Evolutionary conservation across 2,329 filamentous ascomycete species (phyloP).

Genomic region (Nannizziopsis arthrosporioides): DNA sequence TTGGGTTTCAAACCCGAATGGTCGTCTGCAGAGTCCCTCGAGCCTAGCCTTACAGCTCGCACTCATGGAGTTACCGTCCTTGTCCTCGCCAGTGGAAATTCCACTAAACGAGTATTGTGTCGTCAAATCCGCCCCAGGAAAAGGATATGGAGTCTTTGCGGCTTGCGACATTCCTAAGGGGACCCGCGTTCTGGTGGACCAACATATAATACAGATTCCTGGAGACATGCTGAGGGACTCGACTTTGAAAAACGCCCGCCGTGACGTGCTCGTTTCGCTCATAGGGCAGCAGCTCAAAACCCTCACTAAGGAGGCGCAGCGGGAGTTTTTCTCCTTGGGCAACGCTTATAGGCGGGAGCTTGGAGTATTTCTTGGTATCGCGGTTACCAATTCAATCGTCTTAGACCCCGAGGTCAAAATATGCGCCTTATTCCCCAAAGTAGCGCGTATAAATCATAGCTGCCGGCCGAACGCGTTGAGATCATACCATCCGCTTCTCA

Average conservation of each 20-base stretch:
- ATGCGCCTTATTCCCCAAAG: slow-evolving; percentile 11
- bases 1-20: too few relatives aligned
- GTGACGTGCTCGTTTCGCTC: not conserved
- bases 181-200: slow-evolving; percentile 11
- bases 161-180: slow-evolving; percentile 2
- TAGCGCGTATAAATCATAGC: slow-evolving; percentile 15
- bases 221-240: not conserved
- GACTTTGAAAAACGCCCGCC: not conserved
- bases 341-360: slow-evolving; percentile 6
- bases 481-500: slow-evolving; percentile 8
- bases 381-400: slow-evolving; percentile 11
- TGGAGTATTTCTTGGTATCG: slow-evolving; percentile 10
- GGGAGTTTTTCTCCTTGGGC: slow-evolving; percentile 8
- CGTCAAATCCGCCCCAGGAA: not conserved
- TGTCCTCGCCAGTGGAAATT: not conserved
- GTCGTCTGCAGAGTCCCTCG: too few relatives aligned
- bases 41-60: too few relatives aligned
- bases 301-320: slow-evolving; percentile 9
- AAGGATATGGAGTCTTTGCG: not conserved
- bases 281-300: slow-evolving; percentile 5
- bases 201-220: slow-evolving; percentile 8
- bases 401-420: slow-evolving; percentile 2
- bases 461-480: slow-evolving; percentile 15
- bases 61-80: too few relatives aligned
- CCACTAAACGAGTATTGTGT: not conserved